phyloP scores from a whole-genome alignment of 805 yeast species.

The Candida boleticola region DNA sequence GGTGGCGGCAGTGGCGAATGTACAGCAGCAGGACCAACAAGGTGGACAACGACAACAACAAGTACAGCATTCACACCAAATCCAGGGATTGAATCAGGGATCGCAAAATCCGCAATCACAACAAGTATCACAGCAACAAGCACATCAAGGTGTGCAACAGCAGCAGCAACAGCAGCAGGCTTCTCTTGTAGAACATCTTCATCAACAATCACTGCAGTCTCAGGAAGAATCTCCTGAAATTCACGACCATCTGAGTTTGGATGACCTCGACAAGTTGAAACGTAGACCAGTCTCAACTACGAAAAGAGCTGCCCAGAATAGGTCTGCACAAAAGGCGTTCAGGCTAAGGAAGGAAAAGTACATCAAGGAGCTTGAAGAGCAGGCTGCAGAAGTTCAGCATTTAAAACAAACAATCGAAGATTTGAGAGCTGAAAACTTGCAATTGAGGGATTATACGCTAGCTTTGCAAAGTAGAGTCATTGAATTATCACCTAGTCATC shows the following conservation, averaged over 20 bases:
- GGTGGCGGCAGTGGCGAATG: constrained; percentile 24
- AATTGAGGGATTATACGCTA: constrained; percentile 68
- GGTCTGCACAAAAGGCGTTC: constrained; percentile 90
- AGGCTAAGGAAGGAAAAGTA: constrained; percentile 80
- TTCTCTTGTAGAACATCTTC: constrained; percentile 4
- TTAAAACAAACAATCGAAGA: constrained; percentile 63
- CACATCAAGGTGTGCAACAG: not conserved
- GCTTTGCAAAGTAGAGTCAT: constrained; percentile 67
- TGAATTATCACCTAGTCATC: constrained; percentile 33
- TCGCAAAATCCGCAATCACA: constrained; percentile 4
- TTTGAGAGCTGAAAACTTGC: constrained; percentile 67
- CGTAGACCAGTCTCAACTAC: constrained; percentile 55
- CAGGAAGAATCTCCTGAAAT: not conserved
- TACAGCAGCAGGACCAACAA: constrained; percentile 12
- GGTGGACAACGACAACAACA: constrained; percentile 7
- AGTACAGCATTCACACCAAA: constrained; percentile 12
- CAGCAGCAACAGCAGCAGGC: constrained; percentile 10
- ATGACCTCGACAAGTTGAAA: constrained; percentile 8
- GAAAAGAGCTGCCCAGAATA: constrained; percentile 88
- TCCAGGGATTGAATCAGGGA: constrained; percentile 9
- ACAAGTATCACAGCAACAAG: constrained; percentile 10
- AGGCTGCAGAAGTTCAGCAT: constrained; percentile 61
- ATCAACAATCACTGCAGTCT: not conserved
- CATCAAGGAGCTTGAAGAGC: constrained; percentile 73
- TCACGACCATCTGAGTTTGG: constrained; percentile 9